Evolutionary conservation across 768 basidiomycete genomes (phyloP).

Genomic region (Roridomyces roridus): DNA sequence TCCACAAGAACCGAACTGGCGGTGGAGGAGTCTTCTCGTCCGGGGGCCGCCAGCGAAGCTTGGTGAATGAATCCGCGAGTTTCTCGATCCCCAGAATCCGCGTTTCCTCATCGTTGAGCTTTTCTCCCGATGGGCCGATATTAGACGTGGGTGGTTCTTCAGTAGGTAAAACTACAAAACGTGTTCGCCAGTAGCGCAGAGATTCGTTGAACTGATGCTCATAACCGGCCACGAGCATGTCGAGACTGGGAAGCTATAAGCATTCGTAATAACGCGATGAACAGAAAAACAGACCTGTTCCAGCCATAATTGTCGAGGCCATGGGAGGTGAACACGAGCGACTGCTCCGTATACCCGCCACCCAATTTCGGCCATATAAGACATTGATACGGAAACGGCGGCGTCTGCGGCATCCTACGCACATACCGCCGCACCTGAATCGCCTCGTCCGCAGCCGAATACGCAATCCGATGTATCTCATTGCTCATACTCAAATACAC

Average conservation of each 20-base stretch:
- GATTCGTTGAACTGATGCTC: slow-evolving; percentile 83
- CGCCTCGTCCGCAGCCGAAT: slow-evolving; percentile 73
- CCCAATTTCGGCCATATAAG: slow-evolving; percentile 94
- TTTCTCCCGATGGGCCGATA: slow-evolving; percentile 70
- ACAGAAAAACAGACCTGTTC: slow-evolving; percentile 63
- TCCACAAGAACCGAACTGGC: slow-evolving; percentile 80
- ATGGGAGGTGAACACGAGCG: slow-evolving; percentile 76
- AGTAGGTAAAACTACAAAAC: slow-evolving; percentile 92
- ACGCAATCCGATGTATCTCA: slow-evolving; percentile 92
- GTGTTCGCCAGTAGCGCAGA: slow-evolving; percentile 91
- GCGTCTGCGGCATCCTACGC: slow-evolving; percentile 68
- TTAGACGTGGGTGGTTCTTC: slow-evolving; percentile 65
- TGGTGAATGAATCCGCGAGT: slow-evolving; percentile 87
- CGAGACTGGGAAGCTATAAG: slow-evolving; percentile 54
- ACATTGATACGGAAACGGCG: slow-evolving; percentile 80
- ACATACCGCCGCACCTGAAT: slow-evolving; percentile 90
- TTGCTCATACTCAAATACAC: slow-evolving; percentile 95
- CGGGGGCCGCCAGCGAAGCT: slow-evolving; percentile 77
- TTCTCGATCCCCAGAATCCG: slow-evolving; percentile 90
- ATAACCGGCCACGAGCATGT: slow-evolving; percentile 86
- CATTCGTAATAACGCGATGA: not conserved
- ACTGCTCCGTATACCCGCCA: slow-evolving; percentile 82
- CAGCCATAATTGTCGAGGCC: slow-evolving; percentile 85
- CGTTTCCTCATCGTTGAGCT: slow-evolving; percentile 84
- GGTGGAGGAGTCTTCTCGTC: slow-evolving; percentile 60